phyloP scores from a whole-genome alignment of 176 grass and related monocot genomes.

The Triticum dicoccoides region DNA sequence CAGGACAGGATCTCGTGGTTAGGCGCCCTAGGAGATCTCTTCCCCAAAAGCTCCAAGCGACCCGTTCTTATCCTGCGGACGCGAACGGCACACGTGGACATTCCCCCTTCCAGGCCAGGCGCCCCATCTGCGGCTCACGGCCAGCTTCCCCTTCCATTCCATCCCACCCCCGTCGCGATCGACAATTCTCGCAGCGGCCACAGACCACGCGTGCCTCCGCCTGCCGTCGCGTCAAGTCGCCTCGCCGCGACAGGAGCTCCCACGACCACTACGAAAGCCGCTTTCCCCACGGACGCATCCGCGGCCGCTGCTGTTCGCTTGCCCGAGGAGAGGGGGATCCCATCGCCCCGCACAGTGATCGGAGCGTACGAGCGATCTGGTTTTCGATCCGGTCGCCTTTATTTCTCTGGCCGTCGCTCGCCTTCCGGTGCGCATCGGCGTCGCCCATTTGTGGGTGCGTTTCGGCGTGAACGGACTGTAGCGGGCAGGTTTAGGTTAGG shows the following conservation, averaged over 20 bases:
- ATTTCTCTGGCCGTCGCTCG: background rate
- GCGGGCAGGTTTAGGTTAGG: background rate
- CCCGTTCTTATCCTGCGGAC: background rate
- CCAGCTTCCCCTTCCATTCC: background rate
- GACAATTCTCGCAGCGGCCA: conserved; percentile 29
- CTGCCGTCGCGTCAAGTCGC: background rate
- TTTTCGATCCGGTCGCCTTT: conserved; percentile 7
- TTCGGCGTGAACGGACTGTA: background rate
- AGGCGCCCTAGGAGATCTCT: conserved; percentile 23
- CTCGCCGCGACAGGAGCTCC: background rate
- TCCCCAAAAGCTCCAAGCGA: background rate
- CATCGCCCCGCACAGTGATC: background rate
- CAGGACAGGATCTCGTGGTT: conserved; percentile 11
- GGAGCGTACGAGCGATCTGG: background rate
- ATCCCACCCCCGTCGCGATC: background rate
- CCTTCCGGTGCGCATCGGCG: background rate
- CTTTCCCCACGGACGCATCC: conserved; percentile 6
- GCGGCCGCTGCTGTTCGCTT: background rate
- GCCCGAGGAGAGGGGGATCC: background rate
- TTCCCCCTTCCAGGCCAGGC: background rate
- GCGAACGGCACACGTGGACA: conserved; percentile 27
- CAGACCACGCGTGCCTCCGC: conserved; percentile 15
- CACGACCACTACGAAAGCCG: background rate
- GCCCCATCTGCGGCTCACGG: background rate
- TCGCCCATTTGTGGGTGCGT: background rate